Evolutionary conservation across 129 eudicot genomes (phyloP).

Genomic region (Silybum marianum): DNA sequence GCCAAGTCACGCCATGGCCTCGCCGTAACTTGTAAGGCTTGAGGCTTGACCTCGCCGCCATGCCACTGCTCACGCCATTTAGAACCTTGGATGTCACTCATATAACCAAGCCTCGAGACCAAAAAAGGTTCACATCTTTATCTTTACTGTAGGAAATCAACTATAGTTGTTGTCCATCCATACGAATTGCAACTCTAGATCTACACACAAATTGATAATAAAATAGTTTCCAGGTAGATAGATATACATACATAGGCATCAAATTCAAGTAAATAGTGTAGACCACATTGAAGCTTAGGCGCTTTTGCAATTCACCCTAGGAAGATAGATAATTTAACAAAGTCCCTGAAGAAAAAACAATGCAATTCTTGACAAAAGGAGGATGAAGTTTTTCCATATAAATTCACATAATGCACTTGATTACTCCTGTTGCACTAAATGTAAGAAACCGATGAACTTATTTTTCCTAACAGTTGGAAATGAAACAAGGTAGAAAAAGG

Average conservation of each 20-base stretch:
- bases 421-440: not conserved
- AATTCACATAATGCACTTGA: not conserved
- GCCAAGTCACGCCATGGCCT: too few species aligned
- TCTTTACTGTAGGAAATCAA: not conserved
- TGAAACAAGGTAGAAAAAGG: not conserved
- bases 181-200: not conserved
- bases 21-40: too few species aligned
- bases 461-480: not conserved
- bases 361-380: not conserved
- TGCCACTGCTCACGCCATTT: too few species aligned
- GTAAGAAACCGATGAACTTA: slow-evolving; percentile 1
- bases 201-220: not conserved
- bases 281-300: not conserved
- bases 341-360: not conserved
- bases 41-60: too few species aligned
- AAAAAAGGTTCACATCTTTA: not conserved
- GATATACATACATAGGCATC: slow-evolving; percentile 17
- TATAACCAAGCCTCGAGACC: too few species aligned
- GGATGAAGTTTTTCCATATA: not conserved
- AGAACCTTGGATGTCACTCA: too few species aligned
- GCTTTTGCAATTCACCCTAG: slow-evolving; percentile 17
- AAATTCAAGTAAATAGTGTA: not conserved
- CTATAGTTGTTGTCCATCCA: not conserved
- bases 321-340: not conserved
- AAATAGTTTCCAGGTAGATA: not conserved